Evolutionary conservation across 768 basidiomycete genomes (phyloP).

Genomic region (Suillus alpinus): DNA sequence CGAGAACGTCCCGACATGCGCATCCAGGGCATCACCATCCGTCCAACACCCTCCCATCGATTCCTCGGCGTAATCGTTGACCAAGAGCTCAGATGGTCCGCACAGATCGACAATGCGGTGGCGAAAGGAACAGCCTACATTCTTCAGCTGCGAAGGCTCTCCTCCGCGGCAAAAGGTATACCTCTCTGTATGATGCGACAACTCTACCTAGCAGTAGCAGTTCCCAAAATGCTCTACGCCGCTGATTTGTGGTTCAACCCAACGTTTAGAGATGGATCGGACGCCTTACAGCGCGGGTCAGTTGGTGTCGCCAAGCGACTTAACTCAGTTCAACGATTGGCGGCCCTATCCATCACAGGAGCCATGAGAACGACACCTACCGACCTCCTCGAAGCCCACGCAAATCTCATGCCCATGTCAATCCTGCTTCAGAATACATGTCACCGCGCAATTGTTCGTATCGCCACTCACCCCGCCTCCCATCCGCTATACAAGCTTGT

Average conservation of each 20-base stretch:
- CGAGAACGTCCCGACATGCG: not conserved
- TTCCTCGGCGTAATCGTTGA: conserved; percentile 30
- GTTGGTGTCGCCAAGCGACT: no score
- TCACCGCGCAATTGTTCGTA: not conserved
- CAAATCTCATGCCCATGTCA: no score
- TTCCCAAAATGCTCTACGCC: conserved; percentile 27
- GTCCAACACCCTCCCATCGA: conserved; percentile 9
- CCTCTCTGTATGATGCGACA: conserved; percentile 13
- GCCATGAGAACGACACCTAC: no score
- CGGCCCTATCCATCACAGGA: no score
- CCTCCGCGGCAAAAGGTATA: conserved; percentile 15
- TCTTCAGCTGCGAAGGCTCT: conserved; percentile 7
- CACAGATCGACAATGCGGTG: conserved; percentile 14
- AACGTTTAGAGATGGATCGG: not conserved
- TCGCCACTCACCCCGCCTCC: not conserved
- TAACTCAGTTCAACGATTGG: no score
- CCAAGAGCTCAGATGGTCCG: conserved; percentile 13
- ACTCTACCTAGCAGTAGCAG: conserved; percentile 24
- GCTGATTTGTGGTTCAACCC: conserved; percentile 26
- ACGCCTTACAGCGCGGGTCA: no score
- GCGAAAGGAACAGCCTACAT: not conserved
- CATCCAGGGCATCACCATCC: not conserved
- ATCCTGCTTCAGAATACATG: not conserved
- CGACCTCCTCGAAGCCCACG: no score
- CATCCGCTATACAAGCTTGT: not conserved